These are phyloP conservation scores for Penicillium angulare DNA, from an alignment of 495 filamentous ascomycete genomes.

Conservation along the genomic window DNA sequence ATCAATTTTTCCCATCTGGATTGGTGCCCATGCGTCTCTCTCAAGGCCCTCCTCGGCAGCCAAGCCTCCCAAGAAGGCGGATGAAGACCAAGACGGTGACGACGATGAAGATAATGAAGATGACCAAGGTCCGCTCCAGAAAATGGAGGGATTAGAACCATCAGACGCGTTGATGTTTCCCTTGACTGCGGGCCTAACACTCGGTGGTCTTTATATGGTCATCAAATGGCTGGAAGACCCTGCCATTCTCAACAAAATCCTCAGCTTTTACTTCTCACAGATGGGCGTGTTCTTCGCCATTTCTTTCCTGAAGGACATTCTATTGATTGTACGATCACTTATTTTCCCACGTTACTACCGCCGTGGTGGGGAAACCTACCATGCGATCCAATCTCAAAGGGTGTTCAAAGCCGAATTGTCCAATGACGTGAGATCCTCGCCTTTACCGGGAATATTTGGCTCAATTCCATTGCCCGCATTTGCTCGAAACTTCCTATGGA, in stretches of 20 bases:
- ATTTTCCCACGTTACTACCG: constrained; percentile 64
- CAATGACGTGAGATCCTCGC: constrained; percentile 35
- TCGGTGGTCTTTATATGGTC: constrained; percentile 80
- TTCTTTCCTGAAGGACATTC: constrained; percentile 63
- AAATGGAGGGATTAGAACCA: constrained; percentile 73
- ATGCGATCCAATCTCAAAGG: constrained; percentile 31
- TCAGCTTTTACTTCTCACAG: constrained; percentile 80
- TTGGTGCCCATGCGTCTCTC: constrained; percentile 68
- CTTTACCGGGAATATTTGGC: constrained; percentile 52
- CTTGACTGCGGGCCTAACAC: constrained; percentile 68
- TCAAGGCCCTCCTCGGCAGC: constrained; percentile 78
- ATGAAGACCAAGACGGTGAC: constrained; percentile 45
- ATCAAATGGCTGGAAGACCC: constrained; percentile 88
- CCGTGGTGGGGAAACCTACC: constrained; percentile 35
- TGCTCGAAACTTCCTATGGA: constrained; percentile 44
- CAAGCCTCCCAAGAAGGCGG: constrained; percentile 52
- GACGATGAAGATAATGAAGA: constrained; percentile 54
- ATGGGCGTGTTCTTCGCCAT: constrained; percentile 75
- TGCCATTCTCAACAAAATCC: constrained; percentile 74
- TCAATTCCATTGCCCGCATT: constrained; percentile 39
- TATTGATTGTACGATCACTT: constrained; percentile 64
- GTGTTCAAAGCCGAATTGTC: constrained; percentile 19
- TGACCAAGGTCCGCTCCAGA: constrained; percentile 40
- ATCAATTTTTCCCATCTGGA: constrained; percentile 70
- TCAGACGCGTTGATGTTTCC: constrained; percentile 87